A percentile compares a stretch with the other conserved stretches of the same genome.
These are phyloP conservation scores for Coemansia sp. DNA, from an alignment of 192 early-diverging fungal species.

Conservation along the genomic window DNA sequence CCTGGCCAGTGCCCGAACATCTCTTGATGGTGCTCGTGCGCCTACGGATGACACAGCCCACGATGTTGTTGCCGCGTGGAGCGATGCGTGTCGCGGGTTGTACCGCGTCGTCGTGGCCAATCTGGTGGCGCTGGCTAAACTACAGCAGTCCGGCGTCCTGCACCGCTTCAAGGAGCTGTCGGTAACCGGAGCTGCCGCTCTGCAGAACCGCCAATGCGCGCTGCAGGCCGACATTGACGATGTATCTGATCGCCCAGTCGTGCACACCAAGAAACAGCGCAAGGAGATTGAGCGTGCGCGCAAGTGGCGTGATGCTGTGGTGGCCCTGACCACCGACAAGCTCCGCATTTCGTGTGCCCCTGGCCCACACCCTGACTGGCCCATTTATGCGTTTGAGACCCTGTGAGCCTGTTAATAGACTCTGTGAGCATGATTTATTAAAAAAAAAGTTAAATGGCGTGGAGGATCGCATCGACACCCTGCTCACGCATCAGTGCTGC, in stretches of 20 bases:
- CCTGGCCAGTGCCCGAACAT: no score
- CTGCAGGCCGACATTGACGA: conserved; percentile 1
- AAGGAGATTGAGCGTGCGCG: conserved; percentile 5
- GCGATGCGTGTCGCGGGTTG: background rate
- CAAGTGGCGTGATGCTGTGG: conserved; percentile 18
- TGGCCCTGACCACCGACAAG: background rate
- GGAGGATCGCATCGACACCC: conserved; percentile 58
- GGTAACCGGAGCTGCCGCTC: conserved; percentile 17
- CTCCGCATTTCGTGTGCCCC: conserved; percentile 5
- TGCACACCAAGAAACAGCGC: conserved; percentile 11
- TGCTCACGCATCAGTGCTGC: conserved; percentile 48
- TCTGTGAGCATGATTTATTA: background rate
- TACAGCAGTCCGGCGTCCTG: background rate
- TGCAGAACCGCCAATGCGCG: background rate
- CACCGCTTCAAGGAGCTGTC: background rate
- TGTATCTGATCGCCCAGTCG: background rate
- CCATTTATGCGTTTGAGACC: conserved; percentile 13
- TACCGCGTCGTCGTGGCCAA: conserved; percentile 26
- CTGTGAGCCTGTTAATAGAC: background rate
- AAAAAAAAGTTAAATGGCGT: conserved; percentile 36
- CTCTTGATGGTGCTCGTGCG: background rate
- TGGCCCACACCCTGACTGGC: conserved; percentile 30
- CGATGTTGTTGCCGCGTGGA: background rate
- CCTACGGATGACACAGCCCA: background rate
- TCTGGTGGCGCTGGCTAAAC: conserved; percentile 16